These are phyloP conservation scores for Cylindrotheca closterium DNA, from an alignment of 108 stramenopile species.

Conservation along the genomic window DNA sequence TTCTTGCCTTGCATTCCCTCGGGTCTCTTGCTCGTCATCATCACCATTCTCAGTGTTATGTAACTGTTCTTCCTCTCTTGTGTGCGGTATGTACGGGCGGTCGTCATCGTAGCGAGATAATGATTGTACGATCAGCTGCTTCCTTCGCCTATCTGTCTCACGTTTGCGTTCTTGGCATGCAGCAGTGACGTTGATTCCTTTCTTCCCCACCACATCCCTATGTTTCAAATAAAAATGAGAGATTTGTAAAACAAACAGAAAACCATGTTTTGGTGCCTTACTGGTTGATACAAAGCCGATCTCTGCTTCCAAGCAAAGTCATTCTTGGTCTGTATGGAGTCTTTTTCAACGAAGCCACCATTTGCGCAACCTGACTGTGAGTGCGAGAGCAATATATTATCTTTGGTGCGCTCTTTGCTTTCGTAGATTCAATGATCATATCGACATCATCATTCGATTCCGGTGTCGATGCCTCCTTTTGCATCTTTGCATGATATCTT, in stretches of 20 bases:
- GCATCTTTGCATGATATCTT: slow-evolving; percentile 31
- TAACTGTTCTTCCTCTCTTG: slow-evolving; percentile 8
- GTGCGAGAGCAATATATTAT: slow-evolving; percentile 94
- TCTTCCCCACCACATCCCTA: slow-evolving; percentile 18
- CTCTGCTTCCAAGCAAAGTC: slow-evolving; percentile 86
- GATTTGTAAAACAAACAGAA: background rate
- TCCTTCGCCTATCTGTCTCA: slow-evolving; percentile 56
- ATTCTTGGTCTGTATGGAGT: slow-evolving; percentile 89
- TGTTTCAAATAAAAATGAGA: background rate
- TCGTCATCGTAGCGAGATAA: slow-evolving; percentile 52
- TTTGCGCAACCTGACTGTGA: slow-evolving; percentile 92
- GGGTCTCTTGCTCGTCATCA: background rate
- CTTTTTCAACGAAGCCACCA: slow-evolving; percentile 87
- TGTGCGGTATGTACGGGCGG: slow-evolving; percentile 34
- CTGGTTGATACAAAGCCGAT: slow-evolving; percentile 86
- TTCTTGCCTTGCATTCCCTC: background rate
- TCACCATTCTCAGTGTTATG: slow-evolving; percentile 12
- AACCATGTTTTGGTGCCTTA: background rate
- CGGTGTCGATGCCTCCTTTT: background rate
- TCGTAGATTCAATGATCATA: background rate
- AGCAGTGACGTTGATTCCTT: slow-evolving; percentile 39
- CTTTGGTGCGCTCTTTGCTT: slow-evolving; percentile 14
- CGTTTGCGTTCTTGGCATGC: slow-evolving; percentile 54
- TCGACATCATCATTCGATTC: background rate
- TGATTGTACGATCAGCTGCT: slow-evolving; percentile 13